Evolutionary conservation across 305 asterid genomes (phyloP).

Genomic region (Fraxinus sp.): DNA sequence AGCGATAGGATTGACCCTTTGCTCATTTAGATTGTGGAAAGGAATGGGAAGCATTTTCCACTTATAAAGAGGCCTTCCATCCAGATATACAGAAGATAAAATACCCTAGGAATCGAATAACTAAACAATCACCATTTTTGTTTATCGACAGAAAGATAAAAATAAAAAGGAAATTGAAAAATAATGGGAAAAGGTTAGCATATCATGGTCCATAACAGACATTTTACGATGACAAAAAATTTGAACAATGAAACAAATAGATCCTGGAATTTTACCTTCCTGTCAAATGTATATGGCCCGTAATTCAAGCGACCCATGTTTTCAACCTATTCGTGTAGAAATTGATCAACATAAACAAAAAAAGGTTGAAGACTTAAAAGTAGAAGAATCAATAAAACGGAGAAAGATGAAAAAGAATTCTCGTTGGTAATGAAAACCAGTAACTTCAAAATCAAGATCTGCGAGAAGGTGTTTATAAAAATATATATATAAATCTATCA

Average conservation of each 20-base stretch:
- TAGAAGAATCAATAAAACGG: not conserved
- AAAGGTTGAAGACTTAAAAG: not conserved
- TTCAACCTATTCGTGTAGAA: slow-evolving; percentile 61
- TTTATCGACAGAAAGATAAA: slow-evolving; percentile 1
- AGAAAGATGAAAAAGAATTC: not conserved
- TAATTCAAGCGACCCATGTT: slow-evolving; percentile 96
- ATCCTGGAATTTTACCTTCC: slow-evolving; percentile 55
- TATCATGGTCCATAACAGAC: not conserved
- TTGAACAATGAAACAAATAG: slow-evolving; percentile 12
- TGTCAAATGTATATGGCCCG: slow-evolving; percentile 69
- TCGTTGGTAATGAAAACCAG: not conserved
- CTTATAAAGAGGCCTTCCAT: slow-evolving; percentile 50
- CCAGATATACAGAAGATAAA: slow-evolving; percentile 71
- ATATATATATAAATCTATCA: not conserved
- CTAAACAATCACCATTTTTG: slow-evolving; percentile 3
- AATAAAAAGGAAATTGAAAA: not conserved
- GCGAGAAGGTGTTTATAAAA: not conserved
- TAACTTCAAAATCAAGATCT: not conserved
- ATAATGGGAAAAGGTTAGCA: not conserved
- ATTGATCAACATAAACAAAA: slow-evolving; percentile 5
- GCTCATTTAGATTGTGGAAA: slow-evolving; percentile 56
- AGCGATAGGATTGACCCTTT: slow-evolving; percentile 36
- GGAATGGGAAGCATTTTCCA: slow-evolving; percentile 81
- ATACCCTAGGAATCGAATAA: slow-evolving; percentile 65
- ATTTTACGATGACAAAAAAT: not conserved